A percentile compares a stretch with the other conserved stretches of the same genome.
phyloP scores from a whole-genome alignment of 2,329 filamentous ascomycete genomes.

The Neopestalotiopsis sp. region DNA sequence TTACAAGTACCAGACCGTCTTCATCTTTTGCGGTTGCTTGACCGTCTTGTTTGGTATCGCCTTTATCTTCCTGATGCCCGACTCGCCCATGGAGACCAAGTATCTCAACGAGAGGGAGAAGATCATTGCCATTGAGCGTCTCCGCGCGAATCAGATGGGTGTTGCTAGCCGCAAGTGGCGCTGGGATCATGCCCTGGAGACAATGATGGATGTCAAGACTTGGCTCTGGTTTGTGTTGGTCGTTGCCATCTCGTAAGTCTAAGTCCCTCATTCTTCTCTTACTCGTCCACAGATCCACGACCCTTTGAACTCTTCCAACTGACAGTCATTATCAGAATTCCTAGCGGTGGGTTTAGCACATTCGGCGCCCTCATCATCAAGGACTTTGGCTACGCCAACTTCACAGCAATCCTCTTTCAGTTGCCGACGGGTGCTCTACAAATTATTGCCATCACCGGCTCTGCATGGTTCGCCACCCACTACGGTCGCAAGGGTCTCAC shows the following conservation, averaged over 20 bases:
- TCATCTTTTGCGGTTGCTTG: conserved; percentile 53
- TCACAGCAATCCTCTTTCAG: conserved; percentile 45
- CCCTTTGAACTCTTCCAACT: background rate
- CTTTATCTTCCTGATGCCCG: conserved; percentile 65
- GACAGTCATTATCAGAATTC: conserved; percentile 33
- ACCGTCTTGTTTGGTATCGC: conserved; percentile 55
- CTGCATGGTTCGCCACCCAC: conserved; percentile 47
- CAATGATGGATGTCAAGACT: conserved; percentile 48
- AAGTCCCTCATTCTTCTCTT: conserved; percentile 32
- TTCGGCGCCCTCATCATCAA: conserved; percentile 47
- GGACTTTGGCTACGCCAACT: conserved; percentile 44
- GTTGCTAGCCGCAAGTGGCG: conserved; percentile 75
- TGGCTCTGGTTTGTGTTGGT: conserved; percentile 66
- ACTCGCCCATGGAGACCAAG: conserved; percentile 63
- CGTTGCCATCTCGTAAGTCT: conserved; percentile 62
- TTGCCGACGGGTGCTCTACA: conserved; percentile 45
- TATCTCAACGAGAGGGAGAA: conserved; percentile 70
- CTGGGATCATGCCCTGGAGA: conserved; percentile 65
- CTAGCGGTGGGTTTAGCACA: conserved; percentile 41
- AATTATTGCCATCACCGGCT: conserved; percentile 35
- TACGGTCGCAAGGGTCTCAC: conserved; percentile 49
- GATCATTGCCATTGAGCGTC: conserved; percentile 70
- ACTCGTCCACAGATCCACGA: background rate
- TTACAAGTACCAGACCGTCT: conserved; percentile 58
- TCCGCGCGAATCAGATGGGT: conserved; percentile 77